Conservation (phyloP, 2,329 filamentous ascomycete genomes). For the Sclerotinia glacialis region DNA sequence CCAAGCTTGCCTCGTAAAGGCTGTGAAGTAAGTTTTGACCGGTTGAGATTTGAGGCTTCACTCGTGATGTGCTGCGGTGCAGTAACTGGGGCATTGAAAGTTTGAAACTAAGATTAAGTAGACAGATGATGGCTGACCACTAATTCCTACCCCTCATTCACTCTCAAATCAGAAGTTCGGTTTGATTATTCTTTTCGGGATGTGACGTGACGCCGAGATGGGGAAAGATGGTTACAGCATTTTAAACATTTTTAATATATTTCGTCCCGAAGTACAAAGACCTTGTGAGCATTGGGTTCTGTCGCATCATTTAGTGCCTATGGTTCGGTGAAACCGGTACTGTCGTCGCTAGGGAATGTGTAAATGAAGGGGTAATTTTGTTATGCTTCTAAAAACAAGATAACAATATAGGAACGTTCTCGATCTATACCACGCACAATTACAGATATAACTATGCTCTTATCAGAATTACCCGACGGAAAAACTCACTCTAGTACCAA, state of each 20-base stretch:
- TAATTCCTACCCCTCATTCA: conserved; percentile 10
- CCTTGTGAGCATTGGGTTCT: not conserved
- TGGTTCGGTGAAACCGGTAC: conserved; percentile 2
- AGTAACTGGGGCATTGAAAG: conserved; percentile 1
- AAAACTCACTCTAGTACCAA: not conserved
- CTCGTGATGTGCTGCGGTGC: conserved; percentile 5
- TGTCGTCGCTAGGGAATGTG: conserved; percentile 10
- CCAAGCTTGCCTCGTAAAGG: not conserved
- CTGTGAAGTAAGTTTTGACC: not conserved
- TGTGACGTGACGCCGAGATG: conserved; percentile 12
- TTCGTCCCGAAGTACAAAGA: not conserved
- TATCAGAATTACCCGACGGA: conserved; percentile 15
- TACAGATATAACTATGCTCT: conserved; percentile 3
- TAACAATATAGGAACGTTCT: not conserved
- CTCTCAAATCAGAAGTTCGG: conserved; percentile 3
- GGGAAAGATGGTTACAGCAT: not conserved
- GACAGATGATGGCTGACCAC: not conserved
- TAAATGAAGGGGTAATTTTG: conserved; percentile 13
- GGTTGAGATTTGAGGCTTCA: not conserved
- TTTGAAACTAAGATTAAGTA: conserved; percentile 3
- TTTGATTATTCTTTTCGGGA: conserved; percentile 1
- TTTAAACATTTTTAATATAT: conserved; percentile 2
- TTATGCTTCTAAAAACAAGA: not conserved
- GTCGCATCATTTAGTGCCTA: not conserved
- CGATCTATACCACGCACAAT: not conserved